Conservation (phyloP, 257 asterid genomes). For the Penstemon barbatus region DNA sequence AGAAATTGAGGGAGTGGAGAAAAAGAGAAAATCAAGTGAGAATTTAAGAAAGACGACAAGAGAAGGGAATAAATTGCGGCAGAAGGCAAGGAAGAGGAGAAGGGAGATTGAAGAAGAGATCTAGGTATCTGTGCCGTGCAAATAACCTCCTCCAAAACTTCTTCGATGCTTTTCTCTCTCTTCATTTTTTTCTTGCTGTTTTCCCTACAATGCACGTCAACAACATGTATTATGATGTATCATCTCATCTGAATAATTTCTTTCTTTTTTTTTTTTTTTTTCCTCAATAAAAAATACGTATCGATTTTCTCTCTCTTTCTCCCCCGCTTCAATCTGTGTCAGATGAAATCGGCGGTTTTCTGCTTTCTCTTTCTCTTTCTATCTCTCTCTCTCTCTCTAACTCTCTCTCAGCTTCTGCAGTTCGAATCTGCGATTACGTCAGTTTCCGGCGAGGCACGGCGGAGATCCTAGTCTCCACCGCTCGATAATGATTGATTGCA, state of each 20-base stretch:
- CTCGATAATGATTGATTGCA: conserved; percentile 17
- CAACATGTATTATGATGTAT: conserved; percentile 36
- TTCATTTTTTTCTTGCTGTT: conserved; percentile 44
- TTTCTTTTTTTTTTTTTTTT: conserved; percentile 25
- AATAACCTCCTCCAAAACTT: conserved; percentile 48
- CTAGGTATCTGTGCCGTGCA: conserved; percentile 97
- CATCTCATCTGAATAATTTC: conserved; percentile 22
- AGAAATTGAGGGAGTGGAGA: background rate
- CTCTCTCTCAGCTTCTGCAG: too few species aligned
- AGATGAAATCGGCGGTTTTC: conserved; percentile 9
- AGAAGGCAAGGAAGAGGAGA: background rate
- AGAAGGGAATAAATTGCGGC: conserved; percentile 21
- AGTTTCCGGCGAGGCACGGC: conserved; percentile 47
- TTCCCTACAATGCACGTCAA: conserved; percentile 88
- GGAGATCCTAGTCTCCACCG: conserved; percentile 62
- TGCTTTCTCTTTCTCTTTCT: background rate
- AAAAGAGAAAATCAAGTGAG: conserved; percentile 22
- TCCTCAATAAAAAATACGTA: too few species aligned
- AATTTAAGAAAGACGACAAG: conserved; percentile 56
- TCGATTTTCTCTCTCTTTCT: conserved; percentile 10
- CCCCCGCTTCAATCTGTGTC: conserved; percentile 32
- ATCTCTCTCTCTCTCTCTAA: too few species aligned
- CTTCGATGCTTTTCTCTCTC: conserved; percentile 35
- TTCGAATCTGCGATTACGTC: conserved; percentile 5
- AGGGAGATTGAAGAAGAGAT: conserved; percentile 64